These are phyloP conservation scores for Arbutus unedo DNA, from an alignment of 148 eudicot genomes.

Conservation along the genomic window DNA sequence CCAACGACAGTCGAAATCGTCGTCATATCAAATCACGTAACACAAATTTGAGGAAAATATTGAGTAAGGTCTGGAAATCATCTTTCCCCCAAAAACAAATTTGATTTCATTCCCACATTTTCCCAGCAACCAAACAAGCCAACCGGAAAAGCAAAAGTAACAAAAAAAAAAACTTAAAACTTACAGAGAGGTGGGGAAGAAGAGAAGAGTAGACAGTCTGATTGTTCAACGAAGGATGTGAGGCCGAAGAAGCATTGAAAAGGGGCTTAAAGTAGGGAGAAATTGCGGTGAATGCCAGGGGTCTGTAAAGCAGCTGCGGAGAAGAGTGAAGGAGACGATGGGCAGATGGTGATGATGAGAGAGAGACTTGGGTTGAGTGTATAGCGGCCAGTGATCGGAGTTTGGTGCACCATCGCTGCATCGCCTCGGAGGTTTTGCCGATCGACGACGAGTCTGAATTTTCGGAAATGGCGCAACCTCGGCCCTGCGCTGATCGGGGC, in stretches of 20 bases:
- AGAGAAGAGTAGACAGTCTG: slow-evolving; percentile 14
- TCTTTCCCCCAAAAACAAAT: neutral
- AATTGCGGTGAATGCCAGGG: slow-evolving; percentile 23
- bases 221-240: slow-evolving; percentile 15
- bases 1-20: neutral
- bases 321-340: slow-evolving; percentile 41
- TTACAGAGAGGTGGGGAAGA: slow-evolving; percentile 41
- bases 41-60: neutral
- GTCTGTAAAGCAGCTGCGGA: slow-evolving; percentile 23
- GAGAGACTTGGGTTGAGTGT: slow-evolving; percentile 26
- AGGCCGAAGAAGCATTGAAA: slow-evolving; percentile 24
- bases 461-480: neutral
- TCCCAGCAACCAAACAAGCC: neutral
- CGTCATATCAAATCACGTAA: neutral
- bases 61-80: neutral
- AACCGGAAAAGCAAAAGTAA: neutral
- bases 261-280: slow-evolving; percentile 36
- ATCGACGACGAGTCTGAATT: neutral
- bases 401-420: slow-evolving; percentile 79
- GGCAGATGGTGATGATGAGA: slow-evolving; percentile 15
- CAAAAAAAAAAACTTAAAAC: slow-evolving; percentile 11
- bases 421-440: slow-evolving; percentile 24
- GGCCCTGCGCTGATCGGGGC: neutral
- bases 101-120: neutral
- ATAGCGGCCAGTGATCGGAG: slow-evolving; percentile 53